Conservation (phyloP, 1,284 basidiomycete genomes). For the Chalciporus sp. region DNA sequence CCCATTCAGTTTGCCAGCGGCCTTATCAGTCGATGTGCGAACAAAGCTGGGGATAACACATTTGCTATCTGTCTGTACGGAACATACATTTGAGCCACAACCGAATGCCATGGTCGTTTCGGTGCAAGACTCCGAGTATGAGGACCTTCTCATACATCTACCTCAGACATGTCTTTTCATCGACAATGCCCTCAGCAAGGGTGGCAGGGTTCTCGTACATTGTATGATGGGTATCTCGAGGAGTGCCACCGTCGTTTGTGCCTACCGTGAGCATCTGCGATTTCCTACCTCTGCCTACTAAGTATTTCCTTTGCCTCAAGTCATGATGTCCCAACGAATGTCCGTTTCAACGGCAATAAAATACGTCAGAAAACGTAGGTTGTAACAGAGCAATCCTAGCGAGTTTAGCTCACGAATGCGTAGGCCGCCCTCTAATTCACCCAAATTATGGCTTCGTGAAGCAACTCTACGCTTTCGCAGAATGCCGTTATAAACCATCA, state of each 20-base stretch:
- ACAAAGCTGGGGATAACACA: constrained; percentile 54
- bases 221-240: constrained; percentile 77
- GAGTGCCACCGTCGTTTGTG: constrained; percentile 67
- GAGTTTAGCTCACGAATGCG: constrained; percentile 8
- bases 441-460: constrained; percentile 68
- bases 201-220: constrained; percentile 69
- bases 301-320: constrained; percentile 35
- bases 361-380: constrained; percentile 51
- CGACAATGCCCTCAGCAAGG: constrained; percentile 45
- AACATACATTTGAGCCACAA: constrained; percentile 46
- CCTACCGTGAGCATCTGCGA: constrained; percentile 51
- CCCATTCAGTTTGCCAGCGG: constrained; percentile 47
- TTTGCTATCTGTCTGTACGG: constrained; percentile 60
- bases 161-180: constrained; percentile 58
- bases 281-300: not conserved
- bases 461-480: constrained; percentile 56
- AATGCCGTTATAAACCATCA: constrained; percentile 50
- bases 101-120: constrained; percentile 49
- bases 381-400: constrained; percentile 2
- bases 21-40: constrained; percentile 43
- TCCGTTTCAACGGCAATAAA: constrained; percentile 46
- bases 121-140: constrained; percentile 61
- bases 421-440: constrained; percentile 55
- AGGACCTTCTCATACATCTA: constrained; percentile 59
- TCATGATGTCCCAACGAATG: constrained; percentile 54